Evolutionary conservation across 352 stramenopile genomes (phyloP).

Genomic region (Pythium apleroticum): DNA sequence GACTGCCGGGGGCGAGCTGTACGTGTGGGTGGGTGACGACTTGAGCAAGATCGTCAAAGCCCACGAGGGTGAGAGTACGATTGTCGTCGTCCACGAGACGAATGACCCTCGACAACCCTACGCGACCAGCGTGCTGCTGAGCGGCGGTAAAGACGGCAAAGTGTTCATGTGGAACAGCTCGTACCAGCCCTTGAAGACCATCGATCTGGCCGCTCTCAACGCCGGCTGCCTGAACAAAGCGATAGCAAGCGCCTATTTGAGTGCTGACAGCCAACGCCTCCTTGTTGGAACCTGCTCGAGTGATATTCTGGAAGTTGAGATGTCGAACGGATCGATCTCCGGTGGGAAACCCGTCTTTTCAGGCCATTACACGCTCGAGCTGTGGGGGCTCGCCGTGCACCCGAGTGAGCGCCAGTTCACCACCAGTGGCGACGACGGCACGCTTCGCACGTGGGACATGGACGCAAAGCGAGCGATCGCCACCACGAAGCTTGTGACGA

Average conservation of each 20-base stretch:
- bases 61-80: slow-evolving; percentile 52
- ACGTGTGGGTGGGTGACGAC: slow-evolving; percentile 57
- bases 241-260: slow-evolving; percentile 51
- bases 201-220: slow-evolving; percentile 48
- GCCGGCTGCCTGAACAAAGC: slow-evolving; percentile 36
- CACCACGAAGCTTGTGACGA: slow-evolving; percentile 38
- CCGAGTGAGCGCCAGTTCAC: slow-evolving; percentile 58
- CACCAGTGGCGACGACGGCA: slow-evolving; percentile 81
- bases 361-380: slow-evolving; percentile 66
- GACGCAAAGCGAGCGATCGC: slow-evolving; percentile 46
- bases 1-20: slow-evolving; percentile 52
- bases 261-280: slow-evolving; percentile 40
- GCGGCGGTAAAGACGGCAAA: slow-evolving; percentile 71
- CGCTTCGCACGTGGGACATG: slow-evolving; percentile 84
- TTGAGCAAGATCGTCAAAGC: slow-evolving; percentile 57
- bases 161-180: slow-evolving; percentile 62
- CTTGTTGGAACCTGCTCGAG: slow-evolving; percentile 87
- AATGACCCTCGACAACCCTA: neutral
- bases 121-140: slow-evolving; percentile 37
- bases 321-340: slow-evolving; percentile 36
- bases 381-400: slow-evolving; percentile 85
- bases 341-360: slow-evolving; percentile 46
- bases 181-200: slow-evolving; percentile 72
- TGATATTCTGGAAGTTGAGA: slow-evolving; percentile 83
- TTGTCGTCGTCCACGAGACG: slow-evolving; percentile 31